Percentiles rank a stretch among this genome's conserved stretches.
Conservation (phyloP, 2,329 filamentous ascomycete genomes). For the Trichocomaceae sp. region DNA sequence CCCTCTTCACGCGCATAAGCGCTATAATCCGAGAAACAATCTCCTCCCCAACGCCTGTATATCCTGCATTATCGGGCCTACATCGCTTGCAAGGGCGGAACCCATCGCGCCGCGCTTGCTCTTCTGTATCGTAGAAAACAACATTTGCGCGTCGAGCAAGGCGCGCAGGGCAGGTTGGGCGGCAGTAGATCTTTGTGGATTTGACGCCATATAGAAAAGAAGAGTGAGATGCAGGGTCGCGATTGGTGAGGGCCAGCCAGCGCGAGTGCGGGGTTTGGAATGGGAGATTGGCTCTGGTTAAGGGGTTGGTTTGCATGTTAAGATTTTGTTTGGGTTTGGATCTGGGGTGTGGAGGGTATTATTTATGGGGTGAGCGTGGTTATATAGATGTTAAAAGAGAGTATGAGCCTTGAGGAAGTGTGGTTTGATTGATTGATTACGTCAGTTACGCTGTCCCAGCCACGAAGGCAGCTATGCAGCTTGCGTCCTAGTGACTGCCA, state of each 20-base stretch:
- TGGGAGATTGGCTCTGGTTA: too few species aligned
- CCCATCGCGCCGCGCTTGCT: constrained; percentile 44
- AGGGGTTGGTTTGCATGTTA: not conserved
- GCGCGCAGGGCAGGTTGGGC: constrained; percentile 50
- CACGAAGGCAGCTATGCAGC: too few species aligned
- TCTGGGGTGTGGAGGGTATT: not conserved
- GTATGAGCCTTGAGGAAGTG: too few species aligned
- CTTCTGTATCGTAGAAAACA: constrained; percentile 44
- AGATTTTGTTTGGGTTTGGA: not conserved
- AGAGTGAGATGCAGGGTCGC: constrained; percentile 38
- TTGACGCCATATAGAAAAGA: constrained; percentile 52
- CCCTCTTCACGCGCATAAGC: constrained; percentile 15
- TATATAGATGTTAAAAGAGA: not conserved
- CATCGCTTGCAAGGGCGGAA: constrained; percentile 54
- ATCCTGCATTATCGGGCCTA: constrained; percentile 37
- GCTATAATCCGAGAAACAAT: constrained; percentile 26
- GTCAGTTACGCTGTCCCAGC: too few species aligned
- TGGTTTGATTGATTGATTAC: not conserved
- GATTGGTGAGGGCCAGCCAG: constrained; percentile 41
- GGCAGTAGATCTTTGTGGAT: constrained; percentile 52
- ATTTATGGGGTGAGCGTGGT: not conserved
- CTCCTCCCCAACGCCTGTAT: constrained; percentile 25
- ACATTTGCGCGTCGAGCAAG: constrained; percentile 53
- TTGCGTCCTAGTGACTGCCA: too few species aligned
- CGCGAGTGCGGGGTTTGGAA: constrained; percentile 17